Conservation (phyloP, 306 rosid genomes). For the Hylodesmum podocarpum region DNA sequence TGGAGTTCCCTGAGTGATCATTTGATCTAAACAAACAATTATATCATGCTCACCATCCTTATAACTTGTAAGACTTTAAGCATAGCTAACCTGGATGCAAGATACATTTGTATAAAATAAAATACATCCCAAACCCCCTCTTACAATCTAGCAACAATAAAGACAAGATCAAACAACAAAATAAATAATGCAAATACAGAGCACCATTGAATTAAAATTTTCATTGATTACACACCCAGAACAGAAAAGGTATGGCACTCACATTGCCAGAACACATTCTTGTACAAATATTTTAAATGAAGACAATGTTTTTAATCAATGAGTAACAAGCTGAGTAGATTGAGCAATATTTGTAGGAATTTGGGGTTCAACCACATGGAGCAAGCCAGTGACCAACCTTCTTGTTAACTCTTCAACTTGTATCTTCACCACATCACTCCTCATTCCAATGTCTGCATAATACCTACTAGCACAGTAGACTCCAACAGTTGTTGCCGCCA, state of each 20-base stretch:
- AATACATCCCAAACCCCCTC: neutral
- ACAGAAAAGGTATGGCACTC: neutral
- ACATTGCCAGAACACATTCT: neutral
- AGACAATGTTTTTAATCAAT: slow-evolving; percentile 23
- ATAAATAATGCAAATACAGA: neutral
- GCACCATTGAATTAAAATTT: neutral
- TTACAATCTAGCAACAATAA: neutral
- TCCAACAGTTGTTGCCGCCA: slow-evolving; percentile 66
- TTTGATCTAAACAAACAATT: too few relatives aligned
- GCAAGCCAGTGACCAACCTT: slow-evolving; percentile 52
- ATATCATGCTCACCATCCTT: neutral
- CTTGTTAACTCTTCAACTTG: slow-evolving; percentile 79
- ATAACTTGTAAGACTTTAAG: neutral
- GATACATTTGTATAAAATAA: neutral
- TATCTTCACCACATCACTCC: slow-evolving; percentile 72
- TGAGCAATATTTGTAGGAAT: slow-evolving; percentile 25
- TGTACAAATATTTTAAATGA: neutral
- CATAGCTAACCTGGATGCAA: neutral
- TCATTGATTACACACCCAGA: neutral
- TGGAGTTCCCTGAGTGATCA: too few relatives aligned
- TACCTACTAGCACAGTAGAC: slow-evolving; percentile 90
- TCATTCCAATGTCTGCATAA: slow-evolving; percentile 78
- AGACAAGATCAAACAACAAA: neutral
- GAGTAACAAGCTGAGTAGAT: slow-evolving; percentile 38
- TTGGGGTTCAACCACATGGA: slow-evolving; percentile 67